phyloP scores from a whole-genome alignment of 2,329 filamentous ascomycete genomes.

The Didymella segeticola region DNA sequence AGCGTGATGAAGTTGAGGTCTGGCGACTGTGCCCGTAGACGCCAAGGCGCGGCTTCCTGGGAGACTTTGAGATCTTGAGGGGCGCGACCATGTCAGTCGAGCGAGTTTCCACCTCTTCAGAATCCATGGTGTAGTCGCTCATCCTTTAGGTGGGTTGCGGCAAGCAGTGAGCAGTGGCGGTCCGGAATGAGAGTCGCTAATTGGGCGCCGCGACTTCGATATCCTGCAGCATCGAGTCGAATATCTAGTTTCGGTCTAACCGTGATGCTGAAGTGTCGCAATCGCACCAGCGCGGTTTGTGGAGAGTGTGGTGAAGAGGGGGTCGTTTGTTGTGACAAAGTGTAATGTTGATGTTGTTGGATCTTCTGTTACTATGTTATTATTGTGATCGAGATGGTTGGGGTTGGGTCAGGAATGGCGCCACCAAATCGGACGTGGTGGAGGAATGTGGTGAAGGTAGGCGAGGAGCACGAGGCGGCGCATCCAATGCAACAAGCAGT shows the following conservation, averaged over 20 bases:
- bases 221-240: slow-evolving; percentile 39
- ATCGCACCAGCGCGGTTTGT: not conserved
- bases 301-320: slow-evolving; percentile 4
- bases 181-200: slow-evolving; percentile 28
- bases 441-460: slow-evolving; percentile 37
- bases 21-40: slow-evolving; percentile 37
- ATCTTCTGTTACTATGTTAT: slow-evolving; percentile 31
- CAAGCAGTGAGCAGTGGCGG: slow-evolving; percentile 8
- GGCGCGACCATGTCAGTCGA: slow-evolving; percentile 47
- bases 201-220: slow-evolving; percentile 33
- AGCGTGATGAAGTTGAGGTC: slow-evolving; percentile 43
- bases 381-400: slow-evolving; percentile 37
- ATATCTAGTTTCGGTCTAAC: slow-evolving; percentile 19
- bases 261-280: slow-evolving; percentile 6
- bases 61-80: slow-evolving; percentile 48
- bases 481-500: slow-evolving; percentile 32
- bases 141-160: slow-evolving; percentile 26
- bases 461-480: slow-evolving; percentile 36
- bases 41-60: slow-evolving; percentile 33
- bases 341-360: slow-evolving; percentile 23
- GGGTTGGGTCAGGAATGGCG: slow-evolving; percentile 34
- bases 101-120: slow-evolving; percentile 40
- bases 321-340: slow-evolving; percentile 5
- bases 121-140: slow-evolving; percentile 36
- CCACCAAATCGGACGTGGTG: slow-evolving; percentile 22